These are phyloP conservation scores for Chrysoporthe deuterocubensis DNA, from an alignment of 2,329 filamentous ascomycete genomes.

Conservation along the genomic window DNA sequence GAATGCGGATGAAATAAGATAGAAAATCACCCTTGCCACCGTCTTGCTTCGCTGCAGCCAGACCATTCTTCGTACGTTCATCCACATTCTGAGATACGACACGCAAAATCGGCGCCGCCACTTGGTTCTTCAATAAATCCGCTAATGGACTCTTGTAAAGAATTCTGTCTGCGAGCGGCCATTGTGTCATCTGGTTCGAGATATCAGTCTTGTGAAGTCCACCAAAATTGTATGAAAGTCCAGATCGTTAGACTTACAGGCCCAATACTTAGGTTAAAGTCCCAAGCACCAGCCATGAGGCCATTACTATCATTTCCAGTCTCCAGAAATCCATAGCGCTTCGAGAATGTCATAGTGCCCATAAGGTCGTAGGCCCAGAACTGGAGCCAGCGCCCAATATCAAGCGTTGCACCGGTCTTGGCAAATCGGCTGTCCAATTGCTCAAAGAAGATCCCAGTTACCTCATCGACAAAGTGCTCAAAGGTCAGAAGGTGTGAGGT, in stretches of 20 bases:
- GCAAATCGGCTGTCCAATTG: slow-evolving; percentile 29
- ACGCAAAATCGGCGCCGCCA: slow-evolving; percentile 48
- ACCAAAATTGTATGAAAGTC: neutral
- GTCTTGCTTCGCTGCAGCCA: neutral
- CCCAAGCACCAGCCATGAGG: slow-evolving; percentile 34
- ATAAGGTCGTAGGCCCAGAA: slow-evolving; percentile 42
- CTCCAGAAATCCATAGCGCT: slow-evolving; percentile 37
- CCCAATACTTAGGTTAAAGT: slow-evolving; percentile 32
- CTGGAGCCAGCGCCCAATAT: slow-evolving; percentile 37
- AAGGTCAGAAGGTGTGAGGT: slow-evolving; percentile 6
- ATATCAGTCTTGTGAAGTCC: neutral
- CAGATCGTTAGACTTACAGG: slow-evolving; percentile 30
- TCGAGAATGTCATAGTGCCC: slow-evolving; percentile 36
- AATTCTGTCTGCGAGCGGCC: slow-evolving; percentile 6
- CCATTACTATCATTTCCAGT: slow-evolving; percentile 34
- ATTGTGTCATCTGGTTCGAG: slow-evolving; percentile 40
- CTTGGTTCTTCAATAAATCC: slow-evolving; percentile 45
- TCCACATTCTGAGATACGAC: slow-evolving; percentile 33
- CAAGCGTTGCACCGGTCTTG: neutral
- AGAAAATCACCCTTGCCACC: neutral
- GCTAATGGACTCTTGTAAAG: slow-evolving; percentile 37
- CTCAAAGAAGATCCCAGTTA: slow-evolving; percentile 43
- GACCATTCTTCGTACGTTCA: neutral
- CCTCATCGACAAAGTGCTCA: slow-evolving; percentile 15
- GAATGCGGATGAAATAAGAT: slow-evolving; percentile 1